Evolutionary conservation across 169 alveolate genomes (phyloP), one percentile per base, ranked within the genome.

Genomic region (Nephromyces sp.): DNA sequence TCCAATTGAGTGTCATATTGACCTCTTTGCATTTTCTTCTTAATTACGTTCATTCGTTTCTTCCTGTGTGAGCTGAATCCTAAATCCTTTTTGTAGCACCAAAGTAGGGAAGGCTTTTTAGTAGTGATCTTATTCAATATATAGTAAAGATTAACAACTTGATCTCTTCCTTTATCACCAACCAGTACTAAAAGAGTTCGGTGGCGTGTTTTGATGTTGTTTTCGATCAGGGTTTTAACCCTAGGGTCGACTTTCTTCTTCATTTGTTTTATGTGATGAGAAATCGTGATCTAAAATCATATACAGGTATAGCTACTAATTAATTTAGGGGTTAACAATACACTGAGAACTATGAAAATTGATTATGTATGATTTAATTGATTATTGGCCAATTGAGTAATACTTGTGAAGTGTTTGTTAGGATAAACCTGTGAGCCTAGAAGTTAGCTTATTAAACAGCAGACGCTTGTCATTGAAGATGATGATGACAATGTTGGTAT

Each of bases 31-130:
- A 95, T 89, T 83, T 88, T 84, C 68, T 94, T 93, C 80, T 94
- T 92, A 69, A 94, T 90, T 83, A 92, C 92, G 81, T 93, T 92
- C 85, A 90, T 92, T 52, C 99, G 91, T 84, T 95, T 96, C 79
- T 93, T 87, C 53, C 92, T 92, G 80, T 97, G 98, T 21, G 98
- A 92, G 30, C 97, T 88, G 88, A 96, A 96, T 61, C 97, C 99
- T 25, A 98, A 80, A 70, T 95, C 98, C 82, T 96, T 94, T 85
- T 95, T 96, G 84, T 98, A 98, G 85, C 99, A 98, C 99, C 99
- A 96, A 24, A 95, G 88, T 31, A 95, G 95, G 32, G 90, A 82
- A 67, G 97, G 96, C 76, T 93, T 90, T 34, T 81, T 87, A 15
- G 84, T 77, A 5, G 32, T 57, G 0, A 32, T 33, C 30, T 62